Conservation (phyloP, 352 stramenopile genomes). For the Phytophthora fragariaefolia region DNA sequence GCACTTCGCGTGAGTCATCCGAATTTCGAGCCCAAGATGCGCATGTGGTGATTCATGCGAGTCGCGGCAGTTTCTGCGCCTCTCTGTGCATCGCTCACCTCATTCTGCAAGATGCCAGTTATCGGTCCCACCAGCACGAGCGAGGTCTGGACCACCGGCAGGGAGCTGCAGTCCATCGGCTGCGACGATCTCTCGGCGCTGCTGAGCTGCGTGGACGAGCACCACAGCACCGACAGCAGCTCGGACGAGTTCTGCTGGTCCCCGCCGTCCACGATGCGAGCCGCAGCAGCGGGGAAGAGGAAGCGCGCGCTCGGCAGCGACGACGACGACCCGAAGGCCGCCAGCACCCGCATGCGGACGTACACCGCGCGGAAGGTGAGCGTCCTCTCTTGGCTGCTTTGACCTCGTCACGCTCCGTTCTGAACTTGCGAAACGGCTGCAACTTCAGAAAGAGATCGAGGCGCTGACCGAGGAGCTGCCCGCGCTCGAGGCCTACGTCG, state of each 20-base stretch:
- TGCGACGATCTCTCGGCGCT: conserved; percentile 20
- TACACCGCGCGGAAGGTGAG: conserved; percentile 42
- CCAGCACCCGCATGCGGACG: conserved; percentile 26
- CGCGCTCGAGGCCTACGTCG: conserved; percentile 37
- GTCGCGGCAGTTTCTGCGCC: conserved; percentile 13
- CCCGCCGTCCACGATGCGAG: not conserved
- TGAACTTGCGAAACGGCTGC: conserved; percentile 18
- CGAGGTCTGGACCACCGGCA: conserved; percentile 2
- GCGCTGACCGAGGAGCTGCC: conserved; percentile 29
- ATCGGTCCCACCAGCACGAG: conserved; percentile 2
- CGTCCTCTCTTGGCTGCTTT: not conserved
- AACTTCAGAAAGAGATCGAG: conserved; percentile 43
- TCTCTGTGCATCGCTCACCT: not conserved
- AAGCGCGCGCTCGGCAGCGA: conserved; percentile 21
- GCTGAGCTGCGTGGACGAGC: conserved; percentile 13
- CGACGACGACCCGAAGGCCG: conserved; percentile 12
- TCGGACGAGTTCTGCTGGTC: conserved; percentile 12
- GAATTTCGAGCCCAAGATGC: conserved; percentile 2
- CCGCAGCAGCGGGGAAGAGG: conserved; percentile 6
- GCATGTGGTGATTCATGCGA: conserved; percentile 16
- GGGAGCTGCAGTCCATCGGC: conserved; percentile 12
- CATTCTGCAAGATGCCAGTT: conserved; percentile 24
- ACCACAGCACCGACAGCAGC: conserved; percentile 11
- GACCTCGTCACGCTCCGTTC: not conserved
- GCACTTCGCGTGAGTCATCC: not conserved